Percentiles rank a stretch among this genome's conserved stretches.
phyloP scores from a whole-genome alignment of 306 rosid genomes.

The Pyrus bretschneideri region DNA sequence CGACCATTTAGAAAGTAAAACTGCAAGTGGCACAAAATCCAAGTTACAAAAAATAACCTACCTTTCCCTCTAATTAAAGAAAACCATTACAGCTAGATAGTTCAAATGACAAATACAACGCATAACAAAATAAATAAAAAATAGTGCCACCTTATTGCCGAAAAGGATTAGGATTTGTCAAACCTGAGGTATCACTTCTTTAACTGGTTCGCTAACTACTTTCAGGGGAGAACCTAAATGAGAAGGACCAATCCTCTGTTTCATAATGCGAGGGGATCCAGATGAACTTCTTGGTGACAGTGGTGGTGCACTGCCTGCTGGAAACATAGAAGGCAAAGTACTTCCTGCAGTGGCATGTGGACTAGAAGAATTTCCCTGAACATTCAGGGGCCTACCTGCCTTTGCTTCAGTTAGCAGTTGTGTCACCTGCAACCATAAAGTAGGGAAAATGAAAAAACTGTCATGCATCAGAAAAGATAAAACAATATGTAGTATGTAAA shows the following conservation, averaged over 20 bases:
- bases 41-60: conserved; percentile 15
- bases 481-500: not conserved
- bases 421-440: conserved; percentile 44
- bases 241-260: conserved; percentile 87
- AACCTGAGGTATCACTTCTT: conserved; percentile 98
- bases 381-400: conserved; percentile 84
- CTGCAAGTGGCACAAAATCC: conserved; percentile 44
- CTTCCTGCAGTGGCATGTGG: conserved; percentile 68
- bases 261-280: conserved; percentile 93
- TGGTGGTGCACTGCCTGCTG: conserved; percentile 98
- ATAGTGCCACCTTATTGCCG: not conserved
- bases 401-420: conserved; percentile 84
- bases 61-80: not conserved
- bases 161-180: conserved; percentile 15
- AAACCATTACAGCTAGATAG: conserved; percentile 1
- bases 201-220: conserved; percentile 89
- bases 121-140: not conserved
- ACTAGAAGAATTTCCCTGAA: conserved; percentile 85
- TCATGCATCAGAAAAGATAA: too few relatives aligned
- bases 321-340: conserved; percentile 96
- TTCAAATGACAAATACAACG: conserved; percentile 11
- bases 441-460: not conserved
- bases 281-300: conserved; percentile 86
- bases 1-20: conserved; percentile 89
- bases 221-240: conserved; percentile 87